phyloP scores from a whole-genome alignment of 305 asterid species.

The Fraxinus angustifolia region DNA sequence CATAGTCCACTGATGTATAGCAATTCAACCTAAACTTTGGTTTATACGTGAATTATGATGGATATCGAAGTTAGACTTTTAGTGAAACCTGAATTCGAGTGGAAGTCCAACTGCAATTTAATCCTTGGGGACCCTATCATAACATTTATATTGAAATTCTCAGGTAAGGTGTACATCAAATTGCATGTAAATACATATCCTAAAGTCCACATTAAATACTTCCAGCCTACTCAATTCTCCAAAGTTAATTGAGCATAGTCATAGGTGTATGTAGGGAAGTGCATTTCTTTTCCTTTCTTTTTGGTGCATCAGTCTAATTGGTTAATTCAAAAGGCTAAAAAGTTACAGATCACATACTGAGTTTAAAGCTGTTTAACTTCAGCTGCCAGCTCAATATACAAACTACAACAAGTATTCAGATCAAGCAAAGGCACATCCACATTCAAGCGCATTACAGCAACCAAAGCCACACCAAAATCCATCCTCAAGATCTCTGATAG shows the following conservation, averaged over 20 bases:
- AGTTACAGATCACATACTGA: neutral
- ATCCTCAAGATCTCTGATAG: neutral
- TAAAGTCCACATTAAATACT: neutral
- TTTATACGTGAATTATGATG: neutral
- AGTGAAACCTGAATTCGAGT: neutral
- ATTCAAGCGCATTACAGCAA: constrained; percentile 16
- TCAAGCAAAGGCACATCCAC: constrained; percentile 16
- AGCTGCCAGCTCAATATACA: constrained; percentile 11
- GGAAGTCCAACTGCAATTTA: neutral
- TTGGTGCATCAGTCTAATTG: neutral
- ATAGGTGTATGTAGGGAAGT: neutral
- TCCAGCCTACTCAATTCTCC: neutral
- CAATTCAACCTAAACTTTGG: neutral
- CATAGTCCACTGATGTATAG: neutral
- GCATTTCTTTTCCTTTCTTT: constrained; percentile 1
- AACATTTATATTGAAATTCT: neutral
- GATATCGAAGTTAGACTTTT: neutral
- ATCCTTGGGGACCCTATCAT: neutral
- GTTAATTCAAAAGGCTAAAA: neutral
- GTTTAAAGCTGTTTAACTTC: constrained; percentile 16
- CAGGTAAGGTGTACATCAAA: neutral
- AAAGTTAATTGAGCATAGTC: neutral
- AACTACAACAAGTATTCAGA: constrained; percentile 10
- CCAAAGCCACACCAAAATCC: constrained; percentile 1
- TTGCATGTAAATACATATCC: neutral